Evolutionary conservation across 768 basidiomycete genomes (phyloP), one percentile per base, ranked within the genome.

Genomic region (Imleria badia): DNA sequence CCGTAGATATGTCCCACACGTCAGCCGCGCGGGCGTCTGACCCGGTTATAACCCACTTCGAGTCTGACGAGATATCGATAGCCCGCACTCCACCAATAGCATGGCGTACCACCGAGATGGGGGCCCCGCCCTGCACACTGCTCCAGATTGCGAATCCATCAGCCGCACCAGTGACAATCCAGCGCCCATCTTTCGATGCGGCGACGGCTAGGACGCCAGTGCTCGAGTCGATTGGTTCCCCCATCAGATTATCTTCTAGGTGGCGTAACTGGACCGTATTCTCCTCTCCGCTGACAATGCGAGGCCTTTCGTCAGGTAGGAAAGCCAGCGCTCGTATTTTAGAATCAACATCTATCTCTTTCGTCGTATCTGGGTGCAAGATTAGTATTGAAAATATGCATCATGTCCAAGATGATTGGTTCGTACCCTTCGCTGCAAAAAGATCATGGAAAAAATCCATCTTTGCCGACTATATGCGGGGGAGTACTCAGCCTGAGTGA

Each of bases 41-140:
- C n/a, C 61, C 61, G 0, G 60, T 62, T n/a, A 55, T n/a, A 6
- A 34, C 56, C 60, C 56, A 59, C 41, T 59, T 62, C 11, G 60
- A 62, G 30, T 62, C 61, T 5, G 31, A 48, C 41, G 60, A 62
- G 47, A 62, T 52, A 42, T 62, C 61, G 45, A 62, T 8, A 23
- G 60, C 17, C 46, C 60, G 46, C 13, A 62, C 61, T 11, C 54
- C 55, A 19, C 19, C 39, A 26, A 57, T 45, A 39, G 36, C 2
- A 23, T 45, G 55, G 44, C 31, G 38, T 33, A 3, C 23, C 42
- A 52, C 31, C 10, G 17, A 2, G 10, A 14, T 23, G 2, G 35
- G 56, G 19, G 3, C 50, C 14, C 15, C 20, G 2, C 5, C 31
- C 6, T 45, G 39, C 12, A 6, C 13, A 40, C 26, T 52, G 4